Percentiles rank a stretch among this genome's conserved stretches.
phyloP scores from a whole-genome alignment of 371 early-diverging fungal genomes.

The Fennellomyces sp. region DNA sequence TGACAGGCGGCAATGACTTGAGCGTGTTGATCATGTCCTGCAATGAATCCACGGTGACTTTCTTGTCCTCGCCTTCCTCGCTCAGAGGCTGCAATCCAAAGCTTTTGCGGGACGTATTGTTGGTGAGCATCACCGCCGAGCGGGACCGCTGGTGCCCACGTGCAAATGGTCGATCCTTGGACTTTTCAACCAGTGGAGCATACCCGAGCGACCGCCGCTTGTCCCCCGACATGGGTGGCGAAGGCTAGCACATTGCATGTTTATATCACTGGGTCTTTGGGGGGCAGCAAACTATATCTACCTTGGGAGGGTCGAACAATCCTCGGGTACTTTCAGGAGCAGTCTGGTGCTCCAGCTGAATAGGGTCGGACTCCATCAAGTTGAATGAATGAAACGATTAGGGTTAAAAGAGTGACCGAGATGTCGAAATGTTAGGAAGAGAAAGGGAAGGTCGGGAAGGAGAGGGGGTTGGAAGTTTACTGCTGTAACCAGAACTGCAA shows the following conservation, averaged over 20 bases:
- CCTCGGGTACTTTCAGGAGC: constrained; percentile 56
- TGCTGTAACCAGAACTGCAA: neutral
- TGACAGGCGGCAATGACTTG: constrained; percentile 43
- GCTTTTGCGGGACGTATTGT: constrained; percentile 16
- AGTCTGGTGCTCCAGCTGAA: constrained; percentile 43
- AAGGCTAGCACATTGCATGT: neutral
- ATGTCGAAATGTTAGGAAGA: constrained; percentile 3
- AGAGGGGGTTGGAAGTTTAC: neutral
- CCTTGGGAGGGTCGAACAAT: constrained; percentile 37
- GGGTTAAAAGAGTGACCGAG: constrained; percentile 5
- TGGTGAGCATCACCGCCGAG: constrained; percentile 44
- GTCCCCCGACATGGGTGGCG: constrained; percentile 2
- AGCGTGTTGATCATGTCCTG: constrained; percentile 52
- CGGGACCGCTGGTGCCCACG: constrained; percentile 47
- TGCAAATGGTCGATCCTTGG: constrained; percentile 11
- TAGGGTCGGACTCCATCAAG: constrained; percentile 25
- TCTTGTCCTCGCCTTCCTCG: constrained; percentile 26
- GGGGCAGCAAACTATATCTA: neutral
- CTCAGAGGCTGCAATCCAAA: constrained; percentile 30
- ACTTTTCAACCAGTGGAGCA: constrained; percentile 4
- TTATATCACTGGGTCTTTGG: neutral
- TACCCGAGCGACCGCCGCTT: constrained; percentile 17
- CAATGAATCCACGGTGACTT: constrained; percentile 38
- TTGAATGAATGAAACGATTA: constrained; percentile 6
- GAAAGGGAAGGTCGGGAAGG: neutral